Evolutionary conservation across 2,329 filamentous ascomycete genomes (phyloP).

Genomic region (Botrytis sinoallii): DNA sequence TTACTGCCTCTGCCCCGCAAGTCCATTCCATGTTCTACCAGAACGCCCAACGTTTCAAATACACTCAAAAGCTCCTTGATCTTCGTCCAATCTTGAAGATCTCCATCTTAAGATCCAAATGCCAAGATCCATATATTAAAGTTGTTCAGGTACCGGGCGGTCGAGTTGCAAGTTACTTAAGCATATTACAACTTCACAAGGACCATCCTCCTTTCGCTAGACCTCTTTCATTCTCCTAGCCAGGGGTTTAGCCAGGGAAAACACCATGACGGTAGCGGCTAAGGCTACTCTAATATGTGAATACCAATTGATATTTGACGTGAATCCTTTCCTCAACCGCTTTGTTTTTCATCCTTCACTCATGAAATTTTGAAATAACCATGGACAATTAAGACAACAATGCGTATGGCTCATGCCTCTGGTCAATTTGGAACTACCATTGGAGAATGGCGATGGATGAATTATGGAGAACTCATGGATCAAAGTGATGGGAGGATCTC

Average conservation of each 20-base stretch:
- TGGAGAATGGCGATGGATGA: not conserved
- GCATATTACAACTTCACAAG: not conserved
- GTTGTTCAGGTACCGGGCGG: not conserved
- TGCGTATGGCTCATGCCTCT: not conserved
- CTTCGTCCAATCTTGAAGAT: conserved; percentile 20
- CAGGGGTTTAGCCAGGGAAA: not conserved
- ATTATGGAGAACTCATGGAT: conserved; percentile 6
- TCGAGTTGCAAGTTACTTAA: not conserved
- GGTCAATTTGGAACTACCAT: not conserved
- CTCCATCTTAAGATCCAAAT: conserved; percentile 10
- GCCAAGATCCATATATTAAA: conserved; percentile 21
- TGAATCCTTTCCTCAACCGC: conserved; percentile 12
- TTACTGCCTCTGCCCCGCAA: not conserved
- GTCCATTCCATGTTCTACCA: not conserved
- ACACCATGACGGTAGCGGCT: conserved; percentile 1
- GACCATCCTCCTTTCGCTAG: not conserved
- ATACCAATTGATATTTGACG: not conserved
- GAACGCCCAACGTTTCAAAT: conserved; percentile 8
- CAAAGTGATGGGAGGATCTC: not conserved
- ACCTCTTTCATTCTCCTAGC: not conserved
- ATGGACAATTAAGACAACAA: not conserved
- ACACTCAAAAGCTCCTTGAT: conserved; percentile 5
- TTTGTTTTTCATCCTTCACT: not conserved
- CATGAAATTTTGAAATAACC: not conserved
- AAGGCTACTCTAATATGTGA: not conserved